Conservation (phyloP, 139 green algal species). For the Microglena sp. region DNA sequence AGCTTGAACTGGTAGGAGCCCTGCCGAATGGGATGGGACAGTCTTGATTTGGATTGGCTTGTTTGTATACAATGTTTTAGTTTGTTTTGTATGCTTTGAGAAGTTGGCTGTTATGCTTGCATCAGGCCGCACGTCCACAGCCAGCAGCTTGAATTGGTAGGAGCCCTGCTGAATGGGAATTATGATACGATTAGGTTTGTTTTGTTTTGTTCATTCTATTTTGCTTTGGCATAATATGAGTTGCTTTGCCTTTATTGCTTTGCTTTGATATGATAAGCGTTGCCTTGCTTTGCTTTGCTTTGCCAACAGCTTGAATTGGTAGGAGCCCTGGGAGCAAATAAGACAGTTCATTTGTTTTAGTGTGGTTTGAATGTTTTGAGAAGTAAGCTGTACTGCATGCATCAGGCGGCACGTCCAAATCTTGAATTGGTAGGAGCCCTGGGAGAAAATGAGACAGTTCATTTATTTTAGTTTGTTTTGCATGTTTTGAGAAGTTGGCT, state of each 20-base stretch:
- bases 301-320: background rate
- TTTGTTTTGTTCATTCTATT: no score
- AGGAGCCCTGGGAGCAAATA: background rate
- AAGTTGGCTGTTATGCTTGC: no score
- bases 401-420: no score
- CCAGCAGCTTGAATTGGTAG: conserved; percentile 20
- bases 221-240: no score
- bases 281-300: background rate
- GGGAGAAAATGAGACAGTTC: no score
- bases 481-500: no score
- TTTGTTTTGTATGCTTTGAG: no score
- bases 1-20: background rate
- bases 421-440: no score
- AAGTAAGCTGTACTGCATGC: no score
- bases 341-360: background rate
- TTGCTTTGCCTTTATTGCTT: background rate
- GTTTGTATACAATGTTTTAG: no score
- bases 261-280: background rate
- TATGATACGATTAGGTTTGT: background rate
- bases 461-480: no score
- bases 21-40: background rate
- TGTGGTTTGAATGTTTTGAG: no score
- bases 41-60: conserved; percentile 2
- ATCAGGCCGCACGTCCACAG: conserved; percentile 51
- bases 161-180: conserved; percentile 12